phyloP scores from a whole-genome alignment of 495 filamentous ascomycete genomes.

The Aspergillus saccharolyticus region DNA sequence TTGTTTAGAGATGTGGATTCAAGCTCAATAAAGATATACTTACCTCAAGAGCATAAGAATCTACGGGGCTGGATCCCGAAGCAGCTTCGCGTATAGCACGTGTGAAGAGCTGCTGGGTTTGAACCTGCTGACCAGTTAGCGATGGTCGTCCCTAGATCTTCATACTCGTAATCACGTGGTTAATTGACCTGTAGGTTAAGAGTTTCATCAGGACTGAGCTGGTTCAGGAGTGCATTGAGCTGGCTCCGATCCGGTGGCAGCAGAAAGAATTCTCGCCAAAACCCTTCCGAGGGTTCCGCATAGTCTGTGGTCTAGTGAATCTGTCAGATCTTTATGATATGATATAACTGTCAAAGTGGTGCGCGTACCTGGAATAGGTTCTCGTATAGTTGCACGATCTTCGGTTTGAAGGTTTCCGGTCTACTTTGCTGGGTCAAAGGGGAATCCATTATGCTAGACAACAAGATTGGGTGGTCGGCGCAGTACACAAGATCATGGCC shows the following conservation, averaged over 20 bases:
- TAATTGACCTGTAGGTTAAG: slow-evolving; percentile 61
- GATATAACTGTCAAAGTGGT: not conserved
- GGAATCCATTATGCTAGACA: slow-evolving; percentile 61
- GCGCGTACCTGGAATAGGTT: slow-evolving; percentile 75
- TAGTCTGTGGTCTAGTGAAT: slow-evolving; percentile 41
- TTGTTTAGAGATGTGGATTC: slow-evolving; percentile 34
- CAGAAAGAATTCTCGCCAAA: slow-evolving; percentile 95
- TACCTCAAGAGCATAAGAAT: slow-evolving; percentile 87
- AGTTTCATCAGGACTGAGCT: slow-evolving; percentile 65
- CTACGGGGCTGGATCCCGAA: slow-evolving; percentile 53
- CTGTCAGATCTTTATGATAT: slow-evolving; percentile 5
- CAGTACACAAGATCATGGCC: slow-evolving; percentile 12
- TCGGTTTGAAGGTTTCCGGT: slow-evolving; percentile 86
- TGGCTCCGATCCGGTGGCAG: slow-evolving; percentile 67
- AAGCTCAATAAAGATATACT: slow-evolving; percentile 24
- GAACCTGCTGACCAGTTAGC: slow-evolving; percentile 39
- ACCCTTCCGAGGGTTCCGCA: slow-evolving; percentile 73
- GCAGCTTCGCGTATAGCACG: slow-evolving; percentile 66
- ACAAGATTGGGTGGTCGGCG: slow-evolving; percentile 5
- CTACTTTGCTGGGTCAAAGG: slow-evolving; percentile 90
- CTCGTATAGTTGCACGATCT: slow-evolving; percentile 87
- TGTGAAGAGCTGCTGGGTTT: slow-evolving; percentile 74
- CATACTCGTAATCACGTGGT: not conserved
- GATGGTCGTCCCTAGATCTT: not conserved
- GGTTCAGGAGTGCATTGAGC: slow-evolving; percentile 61